Percentiles rank a stretch among this genome's conserved stretches.
phyloP scores from a whole-genome alignment of 345 rosid genomes.

The Viola odorata region DNA sequence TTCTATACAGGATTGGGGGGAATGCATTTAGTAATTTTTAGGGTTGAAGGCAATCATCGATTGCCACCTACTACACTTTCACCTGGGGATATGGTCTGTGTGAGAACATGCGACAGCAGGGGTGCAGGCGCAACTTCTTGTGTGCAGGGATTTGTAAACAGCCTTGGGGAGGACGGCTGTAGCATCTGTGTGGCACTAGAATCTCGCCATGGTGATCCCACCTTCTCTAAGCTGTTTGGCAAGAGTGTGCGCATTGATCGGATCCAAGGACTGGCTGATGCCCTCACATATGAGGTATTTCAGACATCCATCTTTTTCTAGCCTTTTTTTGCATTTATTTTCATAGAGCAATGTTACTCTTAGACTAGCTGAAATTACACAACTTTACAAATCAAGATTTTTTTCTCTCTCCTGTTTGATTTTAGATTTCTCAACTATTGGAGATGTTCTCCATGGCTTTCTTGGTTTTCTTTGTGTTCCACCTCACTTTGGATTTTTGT shows the following conservation, averaged over 20 bases:
- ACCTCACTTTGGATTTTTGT: no score
- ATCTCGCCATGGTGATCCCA: slow-evolving; percentile 95
- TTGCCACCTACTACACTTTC: slow-evolving; percentile 90
- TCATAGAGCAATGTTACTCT: neutral
- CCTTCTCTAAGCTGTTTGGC: slow-evolving; percentile 91
- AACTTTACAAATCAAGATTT: neutral
- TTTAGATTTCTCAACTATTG: no score
- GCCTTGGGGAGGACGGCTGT: slow-evolving; percentile 91
- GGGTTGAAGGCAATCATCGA: slow-evolving; percentile 76
- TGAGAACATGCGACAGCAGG: slow-evolving; percentile 73
- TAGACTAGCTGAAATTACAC: neutral
- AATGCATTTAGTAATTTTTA: slow-evolving; percentile 85
- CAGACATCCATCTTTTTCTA: slow-evolving; percentile 1
- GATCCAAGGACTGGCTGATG: slow-evolving; percentile 85
- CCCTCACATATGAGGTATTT: slow-evolving; percentile 86
- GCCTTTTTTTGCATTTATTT: neutral
- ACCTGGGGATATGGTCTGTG: slow-evolving; percentile 98
- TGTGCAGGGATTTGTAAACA: slow-evolving; percentile 87
- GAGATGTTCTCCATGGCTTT: no score
- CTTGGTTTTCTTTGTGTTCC: no score
- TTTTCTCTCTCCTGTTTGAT: neutral
- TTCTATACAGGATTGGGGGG: slow-evolving; percentile 76
- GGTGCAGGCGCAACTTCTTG: slow-evolving; percentile 88
- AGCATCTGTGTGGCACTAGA: slow-evolving; percentile 89
- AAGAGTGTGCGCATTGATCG: slow-evolving; percentile 90